Conservation (phyloP, 2,329 filamentous ascomycete genomes). For the Curvularia sp. region DNA sequence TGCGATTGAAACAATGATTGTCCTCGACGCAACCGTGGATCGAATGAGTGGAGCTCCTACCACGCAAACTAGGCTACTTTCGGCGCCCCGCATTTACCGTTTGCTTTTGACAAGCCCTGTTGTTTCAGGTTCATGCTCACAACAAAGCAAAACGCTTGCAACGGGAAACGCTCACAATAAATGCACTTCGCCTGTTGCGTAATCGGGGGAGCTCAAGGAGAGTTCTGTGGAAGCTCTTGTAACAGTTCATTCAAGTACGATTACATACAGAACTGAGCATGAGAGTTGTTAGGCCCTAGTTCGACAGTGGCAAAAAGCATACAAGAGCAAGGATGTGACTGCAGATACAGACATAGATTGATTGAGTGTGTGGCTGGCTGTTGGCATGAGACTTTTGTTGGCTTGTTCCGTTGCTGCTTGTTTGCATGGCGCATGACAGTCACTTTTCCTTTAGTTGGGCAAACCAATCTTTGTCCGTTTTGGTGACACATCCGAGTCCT, state of each 20-base stretch:
- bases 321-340: not conserved
- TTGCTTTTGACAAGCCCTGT: constrained; percentile 1
- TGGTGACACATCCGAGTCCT: not conserved
- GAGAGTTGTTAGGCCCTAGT: not conserved
- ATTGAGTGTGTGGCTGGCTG: not conserved
- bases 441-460: not conserved
- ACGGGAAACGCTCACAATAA: not conserved
- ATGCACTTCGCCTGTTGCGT: not conserved
- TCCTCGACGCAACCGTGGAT: constrained; percentile 4
- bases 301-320: constrained; percentile 1
- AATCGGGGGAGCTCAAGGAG: not conserved
- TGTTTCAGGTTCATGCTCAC: not conserved
- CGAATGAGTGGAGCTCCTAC: constrained; percentile 11
- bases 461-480: constrained; percentile 3
- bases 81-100: constrained; percentile 3
- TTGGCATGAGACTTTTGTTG: not conserved
- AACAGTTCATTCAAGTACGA: not conserved
- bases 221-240: not conserved
- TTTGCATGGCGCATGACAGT: not conserved
- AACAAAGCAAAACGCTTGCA: not conserved
- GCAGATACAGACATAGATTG: not conserved
- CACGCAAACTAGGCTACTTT: constrained; percentile 6
- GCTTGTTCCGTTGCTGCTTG: not conserved
- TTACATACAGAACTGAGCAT: not conserved
- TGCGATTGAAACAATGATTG: constrained; percentile 9